Percentiles rank a stretch among this genome's conserved stretches.
Conservation (phyloP, 2,329 filamentous ascomycete species). For the Massarina eburnea region DNA sequence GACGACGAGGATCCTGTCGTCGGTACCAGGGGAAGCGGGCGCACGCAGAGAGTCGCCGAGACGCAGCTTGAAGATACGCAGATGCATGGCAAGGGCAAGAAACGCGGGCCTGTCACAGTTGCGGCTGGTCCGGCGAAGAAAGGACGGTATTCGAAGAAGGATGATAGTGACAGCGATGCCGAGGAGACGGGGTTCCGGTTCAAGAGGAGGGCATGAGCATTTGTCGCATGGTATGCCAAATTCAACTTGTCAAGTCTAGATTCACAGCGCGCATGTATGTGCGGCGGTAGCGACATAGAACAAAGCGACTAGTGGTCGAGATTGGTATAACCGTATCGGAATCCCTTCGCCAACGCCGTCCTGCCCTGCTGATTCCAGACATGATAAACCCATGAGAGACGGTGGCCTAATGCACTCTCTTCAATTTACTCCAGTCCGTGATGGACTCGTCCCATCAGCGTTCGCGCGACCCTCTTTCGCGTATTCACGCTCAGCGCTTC, state of each 20-base stretch:
- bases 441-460: neutral
- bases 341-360: conserved; percentile 15
- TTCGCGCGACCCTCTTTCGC: neutral
- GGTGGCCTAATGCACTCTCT: neutral
- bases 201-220: conserved; percentile 33
- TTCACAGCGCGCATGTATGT: neutral
- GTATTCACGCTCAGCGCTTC: conserved; percentile 54
- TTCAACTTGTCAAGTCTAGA: neutral
- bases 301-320: conserved; percentile 1
- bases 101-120: conserved; percentile 22
- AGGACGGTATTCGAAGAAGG: conserved; percentile 21
- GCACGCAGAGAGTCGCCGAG: conserved; percentile 28
- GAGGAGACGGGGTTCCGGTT: conserved; percentile 61
- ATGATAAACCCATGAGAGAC: neutral
- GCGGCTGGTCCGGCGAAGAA: conserved; percentile 31
- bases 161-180: conserved; percentile 56
- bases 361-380: conserved; percentile 5
- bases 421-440: neutral
- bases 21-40: conserved; percentile 22
- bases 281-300: neutral
- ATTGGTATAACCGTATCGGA: conserved; percentile 4
- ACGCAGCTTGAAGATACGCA: conserved; percentile 34
- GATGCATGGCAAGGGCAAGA: conserved; percentile 25
- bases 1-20: conserved; percentile 23
- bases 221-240: neutral